These are phyloP conservation scores for Paxillus involutus DNA, from an alignment of 768 basidiomycete species.

Conservation along the genomic window DNA sequence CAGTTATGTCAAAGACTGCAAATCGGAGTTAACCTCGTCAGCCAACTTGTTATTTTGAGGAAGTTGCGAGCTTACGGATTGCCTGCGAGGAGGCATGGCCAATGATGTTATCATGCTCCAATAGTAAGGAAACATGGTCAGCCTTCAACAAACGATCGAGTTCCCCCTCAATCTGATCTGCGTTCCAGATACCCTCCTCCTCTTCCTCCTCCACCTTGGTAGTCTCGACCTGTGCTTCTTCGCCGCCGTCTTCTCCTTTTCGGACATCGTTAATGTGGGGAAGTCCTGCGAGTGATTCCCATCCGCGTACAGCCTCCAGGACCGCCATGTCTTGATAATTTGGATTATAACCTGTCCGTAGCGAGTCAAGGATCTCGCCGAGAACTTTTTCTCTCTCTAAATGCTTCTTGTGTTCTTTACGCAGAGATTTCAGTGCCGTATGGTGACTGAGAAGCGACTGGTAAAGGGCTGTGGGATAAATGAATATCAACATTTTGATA, in stretches of 20 bases:
- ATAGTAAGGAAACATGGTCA: conserved; percentile 73
- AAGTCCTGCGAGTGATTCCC: conserved; percentile 72
- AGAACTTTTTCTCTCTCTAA: conserved; percentile 75
- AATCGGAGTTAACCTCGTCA: background rate
- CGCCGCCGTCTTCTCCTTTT: conserved; percentile 43
- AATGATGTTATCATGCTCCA: conserved; percentile 75
- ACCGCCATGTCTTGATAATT: conserved; percentile 99
- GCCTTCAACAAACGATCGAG: conserved; percentile 55
- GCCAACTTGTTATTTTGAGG: background rate
- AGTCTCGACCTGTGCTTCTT: conserved; percentile 25
- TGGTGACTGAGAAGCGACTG: conserved; percentile 70
- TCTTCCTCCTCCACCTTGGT: conserved; percentile 40
- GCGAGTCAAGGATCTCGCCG: conserved; percentile 76
- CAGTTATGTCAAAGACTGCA: conserved; percentile 73
- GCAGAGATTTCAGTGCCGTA: conserved; percentile 73
- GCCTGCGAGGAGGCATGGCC: conserved; percentile 47
- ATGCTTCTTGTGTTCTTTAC: conserved; percentile 68
- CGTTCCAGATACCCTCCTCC: conserved; percentile 59
- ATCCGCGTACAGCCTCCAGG: conserved; percentile 92
- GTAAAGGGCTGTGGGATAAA: conserved; percentile 66
- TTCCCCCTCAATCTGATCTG: conserved; percentile 55
- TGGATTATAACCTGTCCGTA: conserved; percentile 90
- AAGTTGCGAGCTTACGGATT: conserved; percentile 47
- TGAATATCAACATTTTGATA: background rate
- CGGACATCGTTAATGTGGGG: conserved; percentile 71